Evolutionary conservation across 352 stramenopile species (phyloP), one percentile per base, ranked within the genome.

Genomic region (Pythium myriotylum): DNA sequence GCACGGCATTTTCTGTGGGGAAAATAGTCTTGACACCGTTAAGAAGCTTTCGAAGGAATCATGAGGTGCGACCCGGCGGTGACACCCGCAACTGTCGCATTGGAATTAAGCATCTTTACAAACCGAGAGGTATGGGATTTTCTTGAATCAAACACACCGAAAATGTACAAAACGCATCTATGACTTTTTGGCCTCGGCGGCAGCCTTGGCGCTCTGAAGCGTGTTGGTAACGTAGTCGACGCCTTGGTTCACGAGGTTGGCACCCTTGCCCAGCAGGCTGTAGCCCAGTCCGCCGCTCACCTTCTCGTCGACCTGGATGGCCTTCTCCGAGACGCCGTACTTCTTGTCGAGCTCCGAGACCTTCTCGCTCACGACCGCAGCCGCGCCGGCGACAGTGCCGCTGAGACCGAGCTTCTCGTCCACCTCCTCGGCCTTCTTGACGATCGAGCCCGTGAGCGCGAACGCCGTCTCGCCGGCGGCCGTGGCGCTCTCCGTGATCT

Each of bases 181-280:
- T 37, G 49, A 23, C 48, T 65, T 58, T 23, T 58, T 58, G 54
- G 63, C 50, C 9, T 70, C 62, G 4, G 82, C 78, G 8, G 79
- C 74, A 54, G 73, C 72, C 68, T 90, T 92, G 47, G 77, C 82
- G 41, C 87, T 75, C 54, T 89, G 74, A 39, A 92, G 67, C 23
- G 74, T 77, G 17, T 70, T 81, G 20, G 74, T 74, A 27, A 92
- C 74, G 65, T 91, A 91, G 40, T 86, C 81, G 19, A 93, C 75
- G 32, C 76, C 85, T 52, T 74, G 58, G 37, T 74, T 40, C 41
- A 75, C 56, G 32, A 78, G 57, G 22, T 62, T 60, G 5, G 72
- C 50, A 16, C 58, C 59, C 46, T 64, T 81, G 61, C 86, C 79
- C 47, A 91, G 78, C n/a, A 93, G 68, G n/a, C 72, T 81, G 7